Conservation (phyloP, 2,329 filamentous ascomycete species). For the Periglandula ipomoeae region DNA sequence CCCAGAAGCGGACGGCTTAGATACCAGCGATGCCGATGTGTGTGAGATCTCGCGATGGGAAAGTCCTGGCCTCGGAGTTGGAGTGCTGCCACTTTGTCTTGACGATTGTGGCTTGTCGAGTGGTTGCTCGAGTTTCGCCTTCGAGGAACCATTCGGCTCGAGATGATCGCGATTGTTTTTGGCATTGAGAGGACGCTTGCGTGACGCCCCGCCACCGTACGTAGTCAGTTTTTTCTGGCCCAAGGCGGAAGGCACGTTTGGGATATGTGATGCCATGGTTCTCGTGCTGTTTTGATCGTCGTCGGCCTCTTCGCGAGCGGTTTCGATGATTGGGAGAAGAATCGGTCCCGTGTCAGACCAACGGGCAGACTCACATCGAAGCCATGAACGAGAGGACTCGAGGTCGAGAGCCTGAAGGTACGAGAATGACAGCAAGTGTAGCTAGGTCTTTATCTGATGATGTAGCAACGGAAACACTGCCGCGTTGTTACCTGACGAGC, state of each 20-base stretch:
- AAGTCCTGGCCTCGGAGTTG: background rate
- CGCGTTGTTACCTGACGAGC: background rate
- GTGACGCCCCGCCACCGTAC: constrained; percentile 4
- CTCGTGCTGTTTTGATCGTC: background rate
- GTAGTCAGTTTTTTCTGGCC: constrained; percentile 1
- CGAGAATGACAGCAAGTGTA: background rate
- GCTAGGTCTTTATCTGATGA: background rate
- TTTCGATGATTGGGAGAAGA: background rate
- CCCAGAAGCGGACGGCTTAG: background rate
- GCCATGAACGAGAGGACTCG: no score
- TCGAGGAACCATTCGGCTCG: background rate
- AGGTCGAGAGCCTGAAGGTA: background rate
- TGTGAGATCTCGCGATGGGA: background rate
- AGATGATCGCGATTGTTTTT: background rate
- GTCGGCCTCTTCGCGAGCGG: background rate
- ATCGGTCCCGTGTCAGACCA: background rate
- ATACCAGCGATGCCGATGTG: background rate
- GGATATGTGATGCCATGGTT: constrained; percentile 5
- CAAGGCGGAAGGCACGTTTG: background rate
- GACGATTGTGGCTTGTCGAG: background rate
- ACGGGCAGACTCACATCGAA: background rate
- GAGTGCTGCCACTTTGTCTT: background rate
- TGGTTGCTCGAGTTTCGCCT: background rate
- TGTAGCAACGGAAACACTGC: background rate
- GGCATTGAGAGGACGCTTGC: background rate